Conservation (phyloP, 2,329 filamentous ascomycete species). For the Apiospora sp. region DNA sequence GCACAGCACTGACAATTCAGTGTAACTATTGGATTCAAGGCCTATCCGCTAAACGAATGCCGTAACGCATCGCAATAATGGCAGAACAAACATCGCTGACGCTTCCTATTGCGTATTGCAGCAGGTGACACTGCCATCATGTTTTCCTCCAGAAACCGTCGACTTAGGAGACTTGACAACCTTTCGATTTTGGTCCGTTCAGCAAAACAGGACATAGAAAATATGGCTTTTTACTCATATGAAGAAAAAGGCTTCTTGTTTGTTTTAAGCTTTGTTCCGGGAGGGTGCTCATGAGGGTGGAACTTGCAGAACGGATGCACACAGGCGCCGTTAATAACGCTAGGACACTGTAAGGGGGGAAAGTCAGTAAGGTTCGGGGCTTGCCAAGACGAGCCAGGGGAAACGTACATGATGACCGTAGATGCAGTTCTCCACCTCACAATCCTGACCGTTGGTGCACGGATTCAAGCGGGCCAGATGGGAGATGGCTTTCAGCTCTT, state of each 20-base stretch:
- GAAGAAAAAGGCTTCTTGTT: conserved; percentile 25
- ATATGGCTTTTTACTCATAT: conserved; percentile 15
- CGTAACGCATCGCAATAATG: conserved; percentile 1
- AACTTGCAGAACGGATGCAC: conserved; percentile 65
- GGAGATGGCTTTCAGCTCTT: conserved; percentile 64
- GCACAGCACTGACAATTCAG: background rate
- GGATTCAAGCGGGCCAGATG: conserved; percentile 65
- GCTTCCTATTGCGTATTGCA: background rate
- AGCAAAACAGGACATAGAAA: background rate
- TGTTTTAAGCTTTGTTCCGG: conserved; percentile 58
- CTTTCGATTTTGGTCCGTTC: background rate
- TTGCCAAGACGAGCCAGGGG: background rate
- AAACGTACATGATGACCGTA: conserved; percentile 68
- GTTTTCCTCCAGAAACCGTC: background rate
- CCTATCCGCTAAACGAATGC: conserved; percentile 12
- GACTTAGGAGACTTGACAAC: background rate
- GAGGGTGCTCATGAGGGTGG: conserved; percentile 60
- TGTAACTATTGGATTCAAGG: background rate
- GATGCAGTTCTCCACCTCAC: conserved; percentile 64
- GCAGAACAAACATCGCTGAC: background rate
- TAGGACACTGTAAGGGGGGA: conserved; percentile 55
- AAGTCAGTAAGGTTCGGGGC: conserved; percentile 31
- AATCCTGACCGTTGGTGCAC: conserved; percentile 65
- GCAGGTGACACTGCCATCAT: background rate
- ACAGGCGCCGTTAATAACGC: conserved; percentile 59